phyloP scores from a whole-genome alignment of 148 eudicot genomes.

The Fagopyrum esculentum region DNA sequence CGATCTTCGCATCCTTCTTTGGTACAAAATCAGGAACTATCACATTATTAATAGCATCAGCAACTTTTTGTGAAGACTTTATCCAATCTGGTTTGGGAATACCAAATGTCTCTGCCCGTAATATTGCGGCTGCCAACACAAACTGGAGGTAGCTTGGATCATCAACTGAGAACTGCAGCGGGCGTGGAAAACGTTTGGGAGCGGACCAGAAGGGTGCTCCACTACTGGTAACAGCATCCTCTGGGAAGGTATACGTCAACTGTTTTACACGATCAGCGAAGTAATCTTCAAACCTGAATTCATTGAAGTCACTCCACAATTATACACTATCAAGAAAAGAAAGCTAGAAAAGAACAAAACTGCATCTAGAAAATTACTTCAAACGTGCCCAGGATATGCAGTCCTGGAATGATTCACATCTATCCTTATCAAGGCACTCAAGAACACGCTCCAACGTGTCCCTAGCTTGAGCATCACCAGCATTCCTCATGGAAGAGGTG shows the following conservation, averaged over 20 bases:
- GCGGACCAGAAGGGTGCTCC: conserved; percentile 43
- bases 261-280: conserved; percentile 37
- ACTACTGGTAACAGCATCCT: conserved; percentile 34
- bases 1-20: conserved; percentile 29
- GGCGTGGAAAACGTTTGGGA: conserved; percentile 39
- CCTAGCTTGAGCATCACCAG: conserved; percentile 49
- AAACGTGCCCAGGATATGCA: conserved; percentile 41
- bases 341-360: neutral
- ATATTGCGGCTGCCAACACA: conserved; percentile 28
- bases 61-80: conserved; percentile 21
- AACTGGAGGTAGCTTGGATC: conserved; percentile 33
- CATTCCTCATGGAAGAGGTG: conserved; percentile 25
- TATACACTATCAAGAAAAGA: conserved; percentile 7
- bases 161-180: conserved; percentile 28
- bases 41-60: conserved; percentile 29
- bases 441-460: conserved; percentile 38
- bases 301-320: conserved; percentile 8
- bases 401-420: conserved; percentile 34
- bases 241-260: conserved; percentile 36
- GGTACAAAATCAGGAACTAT: conserved; percentile 37
- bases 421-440: conserved; percentile 38
- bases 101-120: conserved; percentile 39
- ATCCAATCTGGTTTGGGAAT: conserved; percentile 38
- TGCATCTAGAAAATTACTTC: conserved; percentile 18
- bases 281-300: conserved; percentile 42